A percentile compares a stretch with the other conserved stretches of the same genome.
phyloP scores from a whole-genome alignment of 192 early-diverging fungal species.

The Backusella parvicylindrica region DNA sequence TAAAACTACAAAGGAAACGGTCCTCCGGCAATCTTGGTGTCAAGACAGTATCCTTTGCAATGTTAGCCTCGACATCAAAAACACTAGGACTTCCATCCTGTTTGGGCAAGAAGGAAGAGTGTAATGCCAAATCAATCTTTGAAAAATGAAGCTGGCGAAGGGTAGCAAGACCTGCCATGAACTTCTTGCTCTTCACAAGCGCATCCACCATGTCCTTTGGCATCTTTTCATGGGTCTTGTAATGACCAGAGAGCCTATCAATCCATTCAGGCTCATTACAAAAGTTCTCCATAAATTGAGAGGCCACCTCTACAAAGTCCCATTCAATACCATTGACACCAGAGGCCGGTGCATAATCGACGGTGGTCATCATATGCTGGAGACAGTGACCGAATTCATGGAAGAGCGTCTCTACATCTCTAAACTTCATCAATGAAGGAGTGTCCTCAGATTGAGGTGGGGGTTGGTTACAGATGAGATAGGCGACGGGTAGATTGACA shows the following conservation, averaged over 20 bases:
- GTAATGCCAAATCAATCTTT: slow-evolving; percentile 48
- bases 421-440: slow-evolving; percentile 55
- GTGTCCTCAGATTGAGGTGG: slow-evolving; percentile 35
- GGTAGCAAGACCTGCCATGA: slow-evolving; percentile 49
- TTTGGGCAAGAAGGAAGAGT: slow-evolving; percentile 31
- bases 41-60: slow-evolving; percentile 42
- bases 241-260: slow-evolving; percentile 42
- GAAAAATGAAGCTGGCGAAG: slow-evolving; percentile 55
- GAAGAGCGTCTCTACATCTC: slow-evolving; percentile 59
- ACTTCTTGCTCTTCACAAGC: slow-evolving; percentile 42
- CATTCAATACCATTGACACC: slow-evolving; percentile 64
- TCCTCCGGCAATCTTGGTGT: slow-evolving; percentile 46
- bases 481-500: slow-evolving; percentile 50
- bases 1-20: slow-evolving; percentile 54
- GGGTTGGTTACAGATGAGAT: slow-evolving; percentile 58
- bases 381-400: slow-evolving; percentile 65
- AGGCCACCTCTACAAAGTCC: slow-evolving; percentile 61
- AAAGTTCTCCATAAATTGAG: slow-evolving; percentile 68
- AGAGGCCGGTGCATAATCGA: slow-evolving; percentile 55
- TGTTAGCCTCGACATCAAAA: slow-evolving; percentile 52
- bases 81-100: slow-evolving; percentile 24
- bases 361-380: slow-evolving; percentile 57
- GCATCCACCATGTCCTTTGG: slow-evolving; percentile 52
- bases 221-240: slow-evolving; percentile 52
- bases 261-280: slow-evolving; percentile 51